These are phyloP conservation scores for Aspergillus affinis DNA, from an alignment of 495 filamentous ascomycete species.

Conservation along the genomic window DNA sequence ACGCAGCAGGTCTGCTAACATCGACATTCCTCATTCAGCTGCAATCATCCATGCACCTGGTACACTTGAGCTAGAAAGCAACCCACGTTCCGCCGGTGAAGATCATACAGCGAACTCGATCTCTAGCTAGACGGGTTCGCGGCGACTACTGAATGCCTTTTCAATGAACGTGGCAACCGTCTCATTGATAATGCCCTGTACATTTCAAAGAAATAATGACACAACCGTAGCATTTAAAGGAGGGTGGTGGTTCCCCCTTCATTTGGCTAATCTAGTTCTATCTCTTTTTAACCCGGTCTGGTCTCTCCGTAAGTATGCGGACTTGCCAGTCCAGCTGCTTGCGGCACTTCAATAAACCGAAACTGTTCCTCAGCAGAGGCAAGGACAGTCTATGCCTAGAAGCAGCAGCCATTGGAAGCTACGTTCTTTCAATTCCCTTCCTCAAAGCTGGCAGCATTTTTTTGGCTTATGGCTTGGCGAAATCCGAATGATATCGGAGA, in stretches of 20 bases:
- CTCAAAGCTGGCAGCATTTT: conserved; percentile 61
- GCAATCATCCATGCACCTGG: conserved; percentile 27
- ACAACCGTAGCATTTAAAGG: conserved; percentile 31
- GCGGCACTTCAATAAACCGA: conserved; percentile 35
- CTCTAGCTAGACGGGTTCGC: no score
- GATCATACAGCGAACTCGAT: no score
- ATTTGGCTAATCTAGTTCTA: conserved; percentile 31
- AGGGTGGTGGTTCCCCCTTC: conserved; percentile 34
- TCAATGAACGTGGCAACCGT: no score
- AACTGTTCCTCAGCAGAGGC: conserved; percentile 29
- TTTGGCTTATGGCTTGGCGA: conserved; percentile 73
- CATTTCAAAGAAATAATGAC: no score
- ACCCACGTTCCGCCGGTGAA: conserved; percentile 22
- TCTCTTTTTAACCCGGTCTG: conserved; percentile 46
- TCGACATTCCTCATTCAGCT: no score
- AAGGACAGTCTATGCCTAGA: background rate
- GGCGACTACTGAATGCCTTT: no score
- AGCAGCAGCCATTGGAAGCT: conserved; percentile 53
- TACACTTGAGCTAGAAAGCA: conserved; percentile 58
- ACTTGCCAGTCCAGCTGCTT: conserved; percentile 35
- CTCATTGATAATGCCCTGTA: no score
- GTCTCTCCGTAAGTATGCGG: conserved; percentile 55
- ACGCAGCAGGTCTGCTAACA: conserved; percentile 16
- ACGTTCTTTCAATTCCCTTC: conserved; percentile 63
- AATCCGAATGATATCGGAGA: conserved; percentile 71